Evolutionary conservation across 2,329 filamentous ascomycete genomes (phyloP).

Genomic region (Calonectria leucothoes): DNA sequence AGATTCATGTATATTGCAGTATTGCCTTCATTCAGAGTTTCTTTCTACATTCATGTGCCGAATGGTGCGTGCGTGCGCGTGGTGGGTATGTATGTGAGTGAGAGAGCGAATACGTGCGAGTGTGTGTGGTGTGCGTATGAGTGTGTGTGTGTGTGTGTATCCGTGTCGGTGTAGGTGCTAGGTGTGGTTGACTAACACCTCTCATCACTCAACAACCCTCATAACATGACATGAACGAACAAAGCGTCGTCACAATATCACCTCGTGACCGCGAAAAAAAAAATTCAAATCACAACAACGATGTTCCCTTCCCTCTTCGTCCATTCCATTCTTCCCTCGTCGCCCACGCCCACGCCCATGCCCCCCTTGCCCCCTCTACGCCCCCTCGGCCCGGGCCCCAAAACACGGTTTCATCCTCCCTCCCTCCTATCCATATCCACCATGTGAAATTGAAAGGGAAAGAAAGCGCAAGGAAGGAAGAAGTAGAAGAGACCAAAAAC

Average conservation of each 20-base stretch:
- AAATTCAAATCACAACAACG: conserved; percentile 17
- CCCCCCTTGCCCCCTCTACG: too few species aligned
- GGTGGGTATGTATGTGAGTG: not conserved
- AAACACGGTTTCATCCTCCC: conserved; percentile 6
- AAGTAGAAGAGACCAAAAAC: not conserved
- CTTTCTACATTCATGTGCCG: not conserved
- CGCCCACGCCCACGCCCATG: too few species aligned
- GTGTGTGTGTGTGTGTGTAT: not conserved
- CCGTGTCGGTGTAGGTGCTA: too few species aligned
- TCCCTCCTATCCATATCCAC: not conserved
- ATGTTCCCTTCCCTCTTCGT: conserved; percentile 18
- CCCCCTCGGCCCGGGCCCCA: not conserved
- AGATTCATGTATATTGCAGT: not conserved
- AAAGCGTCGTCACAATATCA: conserved; percentile 9
- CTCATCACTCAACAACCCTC: conserved; percentile 4
- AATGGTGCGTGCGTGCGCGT: not conserved
- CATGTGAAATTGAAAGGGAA: not conserved
- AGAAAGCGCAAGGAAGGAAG: not conserved
- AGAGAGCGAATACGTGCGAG: not conserved
- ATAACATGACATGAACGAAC: conserved; percentile 7
- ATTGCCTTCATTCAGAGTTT: not conserved
- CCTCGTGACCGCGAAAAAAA: conserved; percentile 5
- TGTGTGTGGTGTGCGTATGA: not conserved
- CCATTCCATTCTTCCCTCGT: not conserved
- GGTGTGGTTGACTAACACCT: not conserved